Conservation (phyloP, 768 basidiomycete species). For the Guyanaporus albipodus region DNA sequence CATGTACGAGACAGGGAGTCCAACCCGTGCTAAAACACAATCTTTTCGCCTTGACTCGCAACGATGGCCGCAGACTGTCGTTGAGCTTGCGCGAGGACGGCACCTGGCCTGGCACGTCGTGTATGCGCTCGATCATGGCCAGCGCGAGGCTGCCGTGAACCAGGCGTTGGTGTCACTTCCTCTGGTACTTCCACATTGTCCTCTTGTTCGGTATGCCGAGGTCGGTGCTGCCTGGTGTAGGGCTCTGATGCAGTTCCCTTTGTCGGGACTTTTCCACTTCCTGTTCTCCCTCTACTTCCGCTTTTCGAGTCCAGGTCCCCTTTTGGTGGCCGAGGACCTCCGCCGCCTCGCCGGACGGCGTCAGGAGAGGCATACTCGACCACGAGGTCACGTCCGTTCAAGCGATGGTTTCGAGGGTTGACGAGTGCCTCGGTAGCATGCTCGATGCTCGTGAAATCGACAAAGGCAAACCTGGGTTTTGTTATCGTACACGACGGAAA, state of each 20-base stretch:
- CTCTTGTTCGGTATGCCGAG: conserved; percentile 2
- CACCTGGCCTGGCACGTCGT: conserved; percentile 67
- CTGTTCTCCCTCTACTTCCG: conserved; percentile 9
- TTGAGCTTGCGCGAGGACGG: conserved; percentile 72
- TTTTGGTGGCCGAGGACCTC: conserved; percentile 19
- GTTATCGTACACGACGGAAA: not conserved
- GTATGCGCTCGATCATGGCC: conserved; percentile 11
- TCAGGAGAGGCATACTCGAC: conserved; percentile 89
- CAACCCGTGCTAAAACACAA: conserved; percentile 48
- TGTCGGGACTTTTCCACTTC: conserved; percentile 9
- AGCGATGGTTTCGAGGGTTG: conserved; percentile 78
- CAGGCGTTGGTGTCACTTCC: not conserved
- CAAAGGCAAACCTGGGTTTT: conserved; percentile 76
- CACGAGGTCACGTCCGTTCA: conserved; percentile 80
- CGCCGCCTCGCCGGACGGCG: conserved; percentile 79
- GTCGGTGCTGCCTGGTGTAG: conserved; percentile 3
- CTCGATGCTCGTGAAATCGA: conserved; percentile 80
- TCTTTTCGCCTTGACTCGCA: conserved; percentile 66
- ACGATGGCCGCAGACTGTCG: conserved; percentile 71
- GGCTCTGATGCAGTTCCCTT: not conserved
- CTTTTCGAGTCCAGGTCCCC: conserved; percentile 21
- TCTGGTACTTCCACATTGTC: not conserved
- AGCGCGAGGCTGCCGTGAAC: conserved; percentile 6
- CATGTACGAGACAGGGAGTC: not conserved
- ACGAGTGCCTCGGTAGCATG: conserved; percentile 79